phyloP scores from a whole-genome alignment of 345 rosid species.

The Noccaea bulbosa region DNA sequence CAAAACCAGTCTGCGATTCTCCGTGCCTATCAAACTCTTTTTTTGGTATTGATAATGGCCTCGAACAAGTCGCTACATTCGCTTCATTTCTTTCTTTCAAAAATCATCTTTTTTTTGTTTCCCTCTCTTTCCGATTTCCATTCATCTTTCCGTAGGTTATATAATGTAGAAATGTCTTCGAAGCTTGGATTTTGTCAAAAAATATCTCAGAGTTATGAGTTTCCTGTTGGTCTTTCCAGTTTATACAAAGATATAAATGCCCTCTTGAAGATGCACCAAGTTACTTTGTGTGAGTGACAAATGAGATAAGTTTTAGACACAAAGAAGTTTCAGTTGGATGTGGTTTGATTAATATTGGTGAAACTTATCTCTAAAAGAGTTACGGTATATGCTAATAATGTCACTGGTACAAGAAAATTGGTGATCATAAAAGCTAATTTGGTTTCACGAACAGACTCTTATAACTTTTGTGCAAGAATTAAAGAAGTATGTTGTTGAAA shows the following conservation, averaged over 20 bases:
- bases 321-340: neutral
- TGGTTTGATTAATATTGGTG: neutral
- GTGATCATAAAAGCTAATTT: neutral
- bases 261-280: no score
- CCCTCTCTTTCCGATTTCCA: neutral
- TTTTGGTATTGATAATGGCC: slow-evolving; percentile 62
- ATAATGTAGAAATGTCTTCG: no score
- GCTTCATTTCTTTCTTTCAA: neutral
- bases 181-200: neutral
- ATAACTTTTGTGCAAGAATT: neutral
- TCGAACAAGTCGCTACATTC: slow-evolving; percentile 70
- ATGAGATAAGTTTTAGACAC: neutral
- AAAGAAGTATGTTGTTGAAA: no score
- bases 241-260: no score
- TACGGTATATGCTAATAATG: no score
- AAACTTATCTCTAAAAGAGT: no score
- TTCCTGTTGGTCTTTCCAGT: neutral
- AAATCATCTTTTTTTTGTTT: neutral
- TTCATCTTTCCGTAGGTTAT: neutral
- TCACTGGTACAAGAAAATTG: neutral
- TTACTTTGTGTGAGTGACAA: neutral
- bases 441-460: neutral
- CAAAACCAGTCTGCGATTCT: slow-evolving; percentile 52
- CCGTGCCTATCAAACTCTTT: slow-evolving; percentile 67
- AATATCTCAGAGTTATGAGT: neutral